Evolutionary conservation across 352 stramenopile species (phyloP).

Genomic region (Globisporangium splendens): DNA sequence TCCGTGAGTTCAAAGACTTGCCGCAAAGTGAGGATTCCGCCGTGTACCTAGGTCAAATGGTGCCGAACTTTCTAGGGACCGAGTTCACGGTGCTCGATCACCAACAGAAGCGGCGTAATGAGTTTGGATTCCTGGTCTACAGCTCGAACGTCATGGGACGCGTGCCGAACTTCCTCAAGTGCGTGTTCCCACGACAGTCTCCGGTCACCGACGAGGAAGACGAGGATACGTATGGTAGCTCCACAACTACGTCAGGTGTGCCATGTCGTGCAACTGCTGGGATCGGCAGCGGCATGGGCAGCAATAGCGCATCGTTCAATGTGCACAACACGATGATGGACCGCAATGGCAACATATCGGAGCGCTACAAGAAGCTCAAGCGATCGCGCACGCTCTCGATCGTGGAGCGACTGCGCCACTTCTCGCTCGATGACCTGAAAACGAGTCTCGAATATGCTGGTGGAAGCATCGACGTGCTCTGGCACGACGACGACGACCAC

Average conservation of each 20-base stretch:
- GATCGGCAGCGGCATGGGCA: conserved; percentile 33
- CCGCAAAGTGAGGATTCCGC: conserved; percentile 72
- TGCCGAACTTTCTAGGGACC: conserved; percentile 79
- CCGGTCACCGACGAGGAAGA: conserved; percentile 7
- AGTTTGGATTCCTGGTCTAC: conserved; percentile 80
- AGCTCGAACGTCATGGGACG: conserved; percentile 75
- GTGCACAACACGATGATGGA: conserved; percentile 44
- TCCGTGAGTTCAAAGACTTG: conserved; percentile 68
- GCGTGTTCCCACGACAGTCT: conserved; percentile 41
- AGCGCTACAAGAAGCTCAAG: conserved; percentile 58
- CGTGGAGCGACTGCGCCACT: conserved; percentile 46
- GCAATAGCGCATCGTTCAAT: conserved; percentile 42
- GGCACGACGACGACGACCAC: conserved; percentile 56
- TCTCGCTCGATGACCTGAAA: conserved; percentile 59
- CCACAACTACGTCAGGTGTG: background rate
- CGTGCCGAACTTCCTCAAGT: conserved; percentile 68
- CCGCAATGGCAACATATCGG: conserved; percentile 47
- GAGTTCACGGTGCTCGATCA: conserved; percentile 85
- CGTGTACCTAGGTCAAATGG: conserved; percentile 76
- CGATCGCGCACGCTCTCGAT: conserved; percentile 43
- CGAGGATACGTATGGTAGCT: conserved; percentile 10
- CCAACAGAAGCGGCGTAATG: conserved; percentile 55
- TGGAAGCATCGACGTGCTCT: conserved; percentile 23
- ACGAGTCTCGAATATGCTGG: conserved; percentile 33
- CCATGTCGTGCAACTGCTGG: conserved; percentile 10